Evolutionary conservation across 805 yeast species (phyloP).

Genomic region (Ogataea ramenticola): DNA sequence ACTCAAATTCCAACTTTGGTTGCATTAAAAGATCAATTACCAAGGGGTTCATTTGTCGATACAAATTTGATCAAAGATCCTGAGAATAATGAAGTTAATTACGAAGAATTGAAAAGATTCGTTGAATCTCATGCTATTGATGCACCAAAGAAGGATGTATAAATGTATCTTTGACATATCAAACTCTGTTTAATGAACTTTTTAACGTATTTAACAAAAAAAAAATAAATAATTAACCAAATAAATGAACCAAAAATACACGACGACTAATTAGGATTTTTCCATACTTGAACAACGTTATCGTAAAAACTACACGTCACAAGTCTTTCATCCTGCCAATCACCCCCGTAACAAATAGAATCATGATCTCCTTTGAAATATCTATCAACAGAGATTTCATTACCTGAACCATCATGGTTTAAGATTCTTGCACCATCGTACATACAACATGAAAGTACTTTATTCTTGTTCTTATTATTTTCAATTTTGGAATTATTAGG

Average conservation of each 20-base stretch:
- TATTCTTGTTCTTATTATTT: slow-evolving; percentile 24
- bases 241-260: neutral
- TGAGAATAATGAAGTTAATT: slow-evolving; percentile 30
- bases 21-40: slow-evolving; percentile 58
- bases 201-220: no score
- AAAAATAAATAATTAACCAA: no score
- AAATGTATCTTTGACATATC: no score
- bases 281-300: slow-evolving; percentile 73
- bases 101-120: slow-evolving; percentile 36
- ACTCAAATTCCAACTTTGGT: slow-evolving; percentile 58
- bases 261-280: slow-evolving; percentile 6
- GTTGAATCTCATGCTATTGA: slow-evolving; percentile 34
- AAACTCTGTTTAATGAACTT: no score
- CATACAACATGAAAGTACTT: slow-evolving; percentile 83
- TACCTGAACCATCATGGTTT: slow-evolving; percentile 22
- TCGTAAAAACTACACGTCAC: slow-evolving; percentile 93
- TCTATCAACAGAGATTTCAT: slow-evolving; percentile 24
- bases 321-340: slow-evolving; percentile 57
- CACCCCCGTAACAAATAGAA: slow-evolving; percentile 96
- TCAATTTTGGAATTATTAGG: slow-evolving; percentile 39
- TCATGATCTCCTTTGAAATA: slow-evolving; percentile 65
- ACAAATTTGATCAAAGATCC: slow-evolving; percentile 21
- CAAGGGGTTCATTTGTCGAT: slow-evolving; percentile 32
- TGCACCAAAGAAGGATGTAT: no score
- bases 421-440: slow-evolving; percentile 85